A percentile compares a stretch with the other conserved stretches of the same genome.
Evolutionary conservation across 495 filamentous ascomycete species (phyloP).

Genomic region (Tuber melanosporum): DNA sequence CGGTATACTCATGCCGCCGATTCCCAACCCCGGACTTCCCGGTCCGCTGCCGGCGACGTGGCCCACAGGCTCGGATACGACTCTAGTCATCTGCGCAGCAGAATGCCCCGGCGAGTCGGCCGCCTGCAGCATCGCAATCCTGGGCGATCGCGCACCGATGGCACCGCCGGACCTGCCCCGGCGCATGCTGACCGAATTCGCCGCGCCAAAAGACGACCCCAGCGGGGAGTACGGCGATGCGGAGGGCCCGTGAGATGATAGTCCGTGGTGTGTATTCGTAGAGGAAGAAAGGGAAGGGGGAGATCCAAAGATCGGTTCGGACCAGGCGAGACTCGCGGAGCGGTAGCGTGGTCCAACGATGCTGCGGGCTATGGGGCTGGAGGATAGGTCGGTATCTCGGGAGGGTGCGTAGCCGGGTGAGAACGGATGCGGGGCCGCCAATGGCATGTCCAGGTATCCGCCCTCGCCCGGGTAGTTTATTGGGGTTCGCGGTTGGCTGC

Average conservation of each 20-base stretch:
- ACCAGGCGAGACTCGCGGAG: conserved; percentile 28
- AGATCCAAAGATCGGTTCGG: conserved; percentile 34
- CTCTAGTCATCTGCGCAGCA: conserved; percentile 6
- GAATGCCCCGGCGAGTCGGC: conserved; percentile 4
- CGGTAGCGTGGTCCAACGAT: conserved; percentile 31
- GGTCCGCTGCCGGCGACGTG: not conserved
- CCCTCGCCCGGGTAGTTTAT: conserved; percentile 26
- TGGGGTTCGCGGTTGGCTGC: conserved; percentile 9
- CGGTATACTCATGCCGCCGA: conserved; percentile 18
- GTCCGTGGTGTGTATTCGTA: conserved; percentile 6
- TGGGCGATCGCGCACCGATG: not conserved
- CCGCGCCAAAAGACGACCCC: conserved; percentile 6
- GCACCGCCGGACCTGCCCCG: not conserved
- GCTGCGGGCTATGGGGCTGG: conserved; percentile 31
- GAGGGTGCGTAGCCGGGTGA: conserved; percentile 31
- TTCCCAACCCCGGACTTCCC: conserved; percentile 20
- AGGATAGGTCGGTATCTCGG: conserved; percentile 23
- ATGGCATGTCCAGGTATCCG: conserved; percentile 26
- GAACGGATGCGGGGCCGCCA: conserved; percentile 21
- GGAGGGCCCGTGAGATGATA: conserved; percentile 22
- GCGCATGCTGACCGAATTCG: conserved; percentile 8
- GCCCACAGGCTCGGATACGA: conserved; percentile 20
- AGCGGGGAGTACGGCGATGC: conserved; percentile 7
- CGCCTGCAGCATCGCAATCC: not conserved
- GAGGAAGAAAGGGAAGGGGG: conserved; percentile 1